These are phyloP conservation scores for Udeniomyces megalosporus DNA, from an alignment of 768 basidiomycete species.

Conservation along the genomic window DNA sequence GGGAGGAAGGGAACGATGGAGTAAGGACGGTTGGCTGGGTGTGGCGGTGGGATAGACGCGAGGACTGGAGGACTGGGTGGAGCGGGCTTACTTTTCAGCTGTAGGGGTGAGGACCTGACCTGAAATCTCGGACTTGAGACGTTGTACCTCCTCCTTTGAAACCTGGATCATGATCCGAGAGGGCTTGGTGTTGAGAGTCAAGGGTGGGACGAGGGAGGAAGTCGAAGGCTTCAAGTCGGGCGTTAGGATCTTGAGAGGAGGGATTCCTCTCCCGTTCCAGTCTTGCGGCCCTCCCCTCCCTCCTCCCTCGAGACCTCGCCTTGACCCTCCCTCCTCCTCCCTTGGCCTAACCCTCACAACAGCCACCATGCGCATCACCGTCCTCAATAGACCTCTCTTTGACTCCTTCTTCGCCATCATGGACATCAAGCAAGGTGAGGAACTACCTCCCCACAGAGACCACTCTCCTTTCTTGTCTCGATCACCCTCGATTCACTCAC, in stretches of 20 bases:
- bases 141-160: neutral
- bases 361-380: constrained; percentile 12
- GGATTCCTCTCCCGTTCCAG: too few relatives aligned
- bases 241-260: too few relatives aligned
- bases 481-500: too few relatives aligned
- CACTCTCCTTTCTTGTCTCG: neutral
- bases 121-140: neutral
- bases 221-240: too few relatives aligned
- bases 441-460: too few relatives aligned
- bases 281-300: too few relatives aligned
- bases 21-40: neutral
- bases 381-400: constrained; percentile 25
- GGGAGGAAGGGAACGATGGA: neutral
- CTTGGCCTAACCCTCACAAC: too few relatives aligned
- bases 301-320: too few relatives aligned
- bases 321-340: too few relatives aligned
- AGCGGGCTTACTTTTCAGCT: neutral
- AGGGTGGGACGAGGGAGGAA: too few relatives aligned
- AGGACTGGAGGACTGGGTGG: neutral
- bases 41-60: neutral
- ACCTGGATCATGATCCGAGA: too few relatives aligned
- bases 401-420: constrained; percentile 68
- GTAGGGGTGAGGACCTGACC: neutral
- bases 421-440: constrained; percentile 76
- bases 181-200: too few relatives aligned